Base-by-base conservation (phyloP, 164 flowering plant species). In the Aristolochia fimbriata region DNA sequence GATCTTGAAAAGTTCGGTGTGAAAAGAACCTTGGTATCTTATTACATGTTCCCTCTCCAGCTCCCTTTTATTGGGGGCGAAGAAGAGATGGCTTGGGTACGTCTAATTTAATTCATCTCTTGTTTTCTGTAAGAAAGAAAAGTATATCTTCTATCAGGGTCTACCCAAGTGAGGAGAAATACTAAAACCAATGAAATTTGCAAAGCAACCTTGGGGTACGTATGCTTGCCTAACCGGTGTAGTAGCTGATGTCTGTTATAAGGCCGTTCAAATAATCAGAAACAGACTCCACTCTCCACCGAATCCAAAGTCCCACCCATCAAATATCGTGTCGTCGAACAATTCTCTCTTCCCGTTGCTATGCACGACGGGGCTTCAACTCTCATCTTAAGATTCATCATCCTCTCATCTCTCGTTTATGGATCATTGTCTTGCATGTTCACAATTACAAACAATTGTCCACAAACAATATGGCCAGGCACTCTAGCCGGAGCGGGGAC, bases 381-480 rank as follows among this genome's bases (percentile, higher is more conserved):
- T 20, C 47, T 62, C 14, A 13, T 62, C 30, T 2, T 27, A 16
- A 20, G 45, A 5, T 17, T 68, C 25, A 9, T 21, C 63, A 0
- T 59, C 47, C 10, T 59, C 47, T 11, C 48, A 51, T 51, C 55
- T 57, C 55, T 60, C 47, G 4, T 60, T 2, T 60, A 54, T 48
- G 45, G 19, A 1, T 60, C 63, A 0, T 20, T 2, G 23, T 51
- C 64, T 21, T 21, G 57, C 76, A 57, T 77, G 22, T 84, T 91
- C 70, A 82, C 79, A 51, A 68, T 91, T 45, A 61, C 74, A 5
- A 87, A 87, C 80, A 80, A 81, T 65, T 91, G 96, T 63, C 83
- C 83, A 0, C 57, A 73, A 23, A 81, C 91, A 19, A 85, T 90
- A 62, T 90, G 97, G 97, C 93, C 95, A 0, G 95, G 82, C 2